A percentile compares a stretch with the other conserved stretches of the same genome.
phyloP scores from a whole-genome alignment of 2,329 filamentous ascomycete species.

The Leptographium lundbergii region DNA sequence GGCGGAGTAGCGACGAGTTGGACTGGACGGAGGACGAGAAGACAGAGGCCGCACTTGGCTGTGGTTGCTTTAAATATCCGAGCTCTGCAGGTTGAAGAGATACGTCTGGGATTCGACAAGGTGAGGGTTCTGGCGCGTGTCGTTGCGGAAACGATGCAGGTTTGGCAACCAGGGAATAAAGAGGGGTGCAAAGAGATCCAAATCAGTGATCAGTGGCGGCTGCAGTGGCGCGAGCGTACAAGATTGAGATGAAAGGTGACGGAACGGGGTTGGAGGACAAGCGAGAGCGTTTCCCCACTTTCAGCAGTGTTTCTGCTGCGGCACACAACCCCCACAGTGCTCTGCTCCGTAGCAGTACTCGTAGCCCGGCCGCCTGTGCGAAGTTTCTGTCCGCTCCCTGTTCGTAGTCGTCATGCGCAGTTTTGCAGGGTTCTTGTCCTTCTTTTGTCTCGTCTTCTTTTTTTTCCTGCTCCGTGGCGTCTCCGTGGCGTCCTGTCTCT shows the following conservation, averaged over 20 bases:
- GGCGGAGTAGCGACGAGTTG: not conserved
- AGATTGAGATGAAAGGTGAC: conserved; percentile 3
- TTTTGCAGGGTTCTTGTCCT: not conserved
- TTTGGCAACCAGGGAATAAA: not conserved
- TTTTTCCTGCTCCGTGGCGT: not conserved
- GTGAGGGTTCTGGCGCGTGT: not conserved
- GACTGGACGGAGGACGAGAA: not conserved
- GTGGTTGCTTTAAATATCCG: not conserved
- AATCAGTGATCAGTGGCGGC: conserved; percentile 1
- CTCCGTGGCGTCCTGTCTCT: not conserved
- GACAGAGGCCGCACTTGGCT: not conserved
- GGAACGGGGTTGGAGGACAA: not conserved
- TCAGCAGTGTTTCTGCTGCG: not conserved
- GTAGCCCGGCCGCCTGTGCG: not conserved
- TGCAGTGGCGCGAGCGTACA: conserved; percentile 1
- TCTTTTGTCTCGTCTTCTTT: too few relatives aligned
- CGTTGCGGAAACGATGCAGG: not conserved
- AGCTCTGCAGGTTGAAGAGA: not conserved
- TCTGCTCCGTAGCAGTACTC: not conserved
- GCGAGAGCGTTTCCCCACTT: conserved; percentile 1
- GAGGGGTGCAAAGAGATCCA: not conserved
- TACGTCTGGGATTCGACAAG: not conserved
- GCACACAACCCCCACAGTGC: not conserved
- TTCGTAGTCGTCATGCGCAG: not conserved
- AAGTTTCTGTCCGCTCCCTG: not conserved